Evolutionary conservation across 2,329 filamentous ascomycete species (phyloP), one percentile per base, ranked within the genome.

Genomic region (Paradendryphiella salina): DNA sequence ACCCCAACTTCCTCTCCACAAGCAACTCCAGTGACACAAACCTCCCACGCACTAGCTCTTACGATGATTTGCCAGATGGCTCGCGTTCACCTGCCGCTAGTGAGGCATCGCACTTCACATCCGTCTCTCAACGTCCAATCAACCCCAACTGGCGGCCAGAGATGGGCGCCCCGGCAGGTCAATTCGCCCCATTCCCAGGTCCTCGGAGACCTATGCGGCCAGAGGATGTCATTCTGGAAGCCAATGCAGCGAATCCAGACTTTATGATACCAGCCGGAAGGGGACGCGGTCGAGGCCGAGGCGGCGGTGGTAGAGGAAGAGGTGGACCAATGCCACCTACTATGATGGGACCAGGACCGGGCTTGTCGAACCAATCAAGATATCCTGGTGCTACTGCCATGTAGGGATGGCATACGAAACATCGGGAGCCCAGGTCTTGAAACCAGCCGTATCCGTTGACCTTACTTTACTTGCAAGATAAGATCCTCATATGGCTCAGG

Each of bases 91-190:
- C 89, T 26, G 76, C 73, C 9, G 83, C 86, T 63, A 93, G 88
- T 56, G 90, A 96, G 66, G 82, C 84, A 18, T 93, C 86, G 37
- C 89, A 88, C 62, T 96, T 96, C 74, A 96, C 93, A 1, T 94
- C 89, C 9, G 87, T 97, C 37, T 93, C 88, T 0, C 91, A 96
- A 73, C 83, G 93, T 28, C 88, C 89, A 1, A 78, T 96, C 46
- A 96, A 96, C 71, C 93, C 92, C 5, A 85, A 86, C 53, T 96
- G 93, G 92, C 84, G 88, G 32, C 74, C 74, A 2, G 77, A 79
- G 23, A 76, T 80, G 36, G 73, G 59, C 60, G 66, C 61, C 5
- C 57, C 70, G 26, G 65, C 60, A 11, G 68, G 75, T 7, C 77
- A 74, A 60, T 77, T 64, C 61, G 64, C 56, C 3, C 69, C 67